These are phyloP conservation scores for Penicillium maclennaniae DNA, from an alignment of 495 filamentous ascomycete genomes.

Conservation along the genomic window DNA sequence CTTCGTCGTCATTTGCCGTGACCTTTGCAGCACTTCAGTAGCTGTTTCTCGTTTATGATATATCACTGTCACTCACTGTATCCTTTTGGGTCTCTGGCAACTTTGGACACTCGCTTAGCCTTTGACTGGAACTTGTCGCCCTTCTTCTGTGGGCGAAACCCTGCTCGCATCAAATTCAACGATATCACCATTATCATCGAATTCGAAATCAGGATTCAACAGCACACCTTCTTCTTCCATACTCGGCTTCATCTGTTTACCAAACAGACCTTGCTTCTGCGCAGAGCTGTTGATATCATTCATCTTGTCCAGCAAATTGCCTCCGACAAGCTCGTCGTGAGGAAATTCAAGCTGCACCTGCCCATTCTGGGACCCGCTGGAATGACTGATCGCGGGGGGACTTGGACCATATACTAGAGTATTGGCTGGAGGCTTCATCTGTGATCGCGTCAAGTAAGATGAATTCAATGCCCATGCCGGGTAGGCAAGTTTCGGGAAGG, in stretches of 20 bases:
- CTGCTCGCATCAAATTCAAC: slow-evolving; percentile 29
- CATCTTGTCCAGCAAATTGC: slow-evolving; percentile 18
- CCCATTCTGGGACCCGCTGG: slow-evolving; percentile 22
- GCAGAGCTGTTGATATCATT: slow-evolving; percentile 20
- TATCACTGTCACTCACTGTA: slow-evolving; percentile 17
- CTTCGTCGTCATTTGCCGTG: not conserved
- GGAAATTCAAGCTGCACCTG: slow-evolving; percentile 32
- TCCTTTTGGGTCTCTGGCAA: not conserved
- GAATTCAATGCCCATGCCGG: slow-evolving; percentile 55
- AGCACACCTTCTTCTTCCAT: slow-evolving; percentile 47
- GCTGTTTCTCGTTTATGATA: not conserved
- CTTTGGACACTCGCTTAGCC: not conserved
- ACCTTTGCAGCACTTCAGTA: not conserved
- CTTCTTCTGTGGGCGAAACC: slow-evolving; percentile 14
- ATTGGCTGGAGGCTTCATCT: slow-evolving; percentile 13
- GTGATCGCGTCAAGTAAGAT: slow-evolving; percentile 14
- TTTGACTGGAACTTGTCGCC: not conserved
- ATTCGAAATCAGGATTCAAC: slow-evolving; percentile 60
- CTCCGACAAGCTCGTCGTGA: slow-evolving; percentile 26
- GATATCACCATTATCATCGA: slow-evolving; percentile 63
- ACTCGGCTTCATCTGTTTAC: slow-evolving; percentile 11
- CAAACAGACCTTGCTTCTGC: slow-evolving; percentile 20
- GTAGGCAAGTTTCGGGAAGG: slow-evolving; percentile 61
- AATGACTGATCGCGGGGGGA: slow-evolving; percentile 32
- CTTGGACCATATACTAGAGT: slow-evolving; percentile 22